These are phyloP conservation scores for Aspergillus asperescens DNA, from an alignment of 495 filamentous ascomycete species.

Conservation along the genomic window DNA sequence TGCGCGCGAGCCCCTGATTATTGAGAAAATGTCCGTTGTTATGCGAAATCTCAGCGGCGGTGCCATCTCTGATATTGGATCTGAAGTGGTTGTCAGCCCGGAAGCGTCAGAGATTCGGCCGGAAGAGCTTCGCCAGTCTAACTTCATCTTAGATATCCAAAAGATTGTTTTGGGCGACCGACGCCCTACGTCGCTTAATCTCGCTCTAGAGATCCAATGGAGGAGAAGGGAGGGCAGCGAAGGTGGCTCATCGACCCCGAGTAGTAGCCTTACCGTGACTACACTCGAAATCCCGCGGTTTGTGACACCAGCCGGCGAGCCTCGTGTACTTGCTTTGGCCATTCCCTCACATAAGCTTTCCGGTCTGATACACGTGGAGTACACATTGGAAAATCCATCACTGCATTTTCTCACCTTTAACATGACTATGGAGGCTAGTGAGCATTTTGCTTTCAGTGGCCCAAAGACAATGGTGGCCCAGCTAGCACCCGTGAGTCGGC, in stretches of 20 bases:
- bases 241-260: conserved; percentile 3
- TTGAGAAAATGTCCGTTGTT: conserved; percentile 58
- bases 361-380: conserved; percentile 49
- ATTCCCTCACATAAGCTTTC: conserved; percentile 40
- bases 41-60: conserved; percentile 53
- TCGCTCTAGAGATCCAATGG: conserved; percentile 77
- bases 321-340: conserved; percentile 72
- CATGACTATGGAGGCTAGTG: conserved; percentile 83
- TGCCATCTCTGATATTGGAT: conserved; percentile 42
- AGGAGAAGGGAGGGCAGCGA: conserved; percentile 40
- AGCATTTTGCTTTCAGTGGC: conserved; percentile 90
- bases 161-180: conserved; percentile 78
- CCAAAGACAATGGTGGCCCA: conserved; percentile 72
- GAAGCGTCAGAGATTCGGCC: conserved; percentile 45
- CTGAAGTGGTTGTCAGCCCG: conserved; percentile 33
- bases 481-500: conserved; percentile 70
- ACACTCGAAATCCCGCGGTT: conserved; percentile 75
- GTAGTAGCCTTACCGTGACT: conserved; percentile 27
- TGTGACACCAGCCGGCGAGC: conserved; percentile 73
- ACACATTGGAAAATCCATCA: conserved; percentile 90
- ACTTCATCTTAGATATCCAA: conserved; percentile 66
- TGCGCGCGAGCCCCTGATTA: conserved; percentile 61
- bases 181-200: conserved; percentile 60
- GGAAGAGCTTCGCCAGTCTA: conserved; percentile 59
- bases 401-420: conserved; percentile 90